phyloP scores from a whole-genome alignment of 2,329 filamentous ascomycete genomes.

The Aspergillus aculeatus region DNA sequence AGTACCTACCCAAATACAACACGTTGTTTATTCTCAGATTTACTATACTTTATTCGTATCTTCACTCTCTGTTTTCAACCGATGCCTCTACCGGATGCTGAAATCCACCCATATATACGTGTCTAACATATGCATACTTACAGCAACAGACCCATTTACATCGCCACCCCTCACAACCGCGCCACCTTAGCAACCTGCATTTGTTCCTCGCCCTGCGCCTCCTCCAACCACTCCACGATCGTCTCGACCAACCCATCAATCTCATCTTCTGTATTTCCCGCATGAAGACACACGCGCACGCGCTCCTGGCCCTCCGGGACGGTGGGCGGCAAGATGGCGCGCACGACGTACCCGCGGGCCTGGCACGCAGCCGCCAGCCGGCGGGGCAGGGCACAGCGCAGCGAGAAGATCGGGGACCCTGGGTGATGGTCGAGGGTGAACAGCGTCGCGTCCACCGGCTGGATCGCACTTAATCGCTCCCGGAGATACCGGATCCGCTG shows the following conservation, averaged over 20 bases:
- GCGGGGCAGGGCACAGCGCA: constrained; percentile 59
- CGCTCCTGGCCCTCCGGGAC: constrained; percentile 64
- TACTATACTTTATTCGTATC: no score
- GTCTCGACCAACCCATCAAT: constrained; percentile 54
- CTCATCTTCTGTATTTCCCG: constrained; percentile 60
- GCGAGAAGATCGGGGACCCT: constrained; percentile 63
- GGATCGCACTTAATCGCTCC: constrained; percentile 43
- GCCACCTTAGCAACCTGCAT: constrained; percentile 13
- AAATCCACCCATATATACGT: neutral
- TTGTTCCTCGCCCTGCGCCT: constrained; percentile 6
- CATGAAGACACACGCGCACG: constrained; percentile 67
- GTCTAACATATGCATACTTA: neutral
- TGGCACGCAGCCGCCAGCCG: constrained; percentile 62
- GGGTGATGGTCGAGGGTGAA: constrained; percentile 46
- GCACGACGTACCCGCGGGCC: constrained; percentile 57
- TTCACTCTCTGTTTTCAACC: no score
- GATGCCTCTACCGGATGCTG: neutral
- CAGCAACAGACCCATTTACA: neutral
- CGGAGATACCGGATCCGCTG: constrained; percentile 49
- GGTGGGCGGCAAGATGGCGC: constrained; percentile 67
- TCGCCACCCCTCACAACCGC: neutral
- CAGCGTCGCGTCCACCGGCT: constrained; percentile 24
- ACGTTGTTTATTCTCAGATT: no score
- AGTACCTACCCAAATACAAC: no score
- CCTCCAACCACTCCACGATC: constrained; percentile 51